A percentile compares a stretch with the other conserved stretches of the same genome.
Evolutionary conservation across 306 rosid genomes (phyloP).

Genomic region (Nissolia schottii): DNA sequence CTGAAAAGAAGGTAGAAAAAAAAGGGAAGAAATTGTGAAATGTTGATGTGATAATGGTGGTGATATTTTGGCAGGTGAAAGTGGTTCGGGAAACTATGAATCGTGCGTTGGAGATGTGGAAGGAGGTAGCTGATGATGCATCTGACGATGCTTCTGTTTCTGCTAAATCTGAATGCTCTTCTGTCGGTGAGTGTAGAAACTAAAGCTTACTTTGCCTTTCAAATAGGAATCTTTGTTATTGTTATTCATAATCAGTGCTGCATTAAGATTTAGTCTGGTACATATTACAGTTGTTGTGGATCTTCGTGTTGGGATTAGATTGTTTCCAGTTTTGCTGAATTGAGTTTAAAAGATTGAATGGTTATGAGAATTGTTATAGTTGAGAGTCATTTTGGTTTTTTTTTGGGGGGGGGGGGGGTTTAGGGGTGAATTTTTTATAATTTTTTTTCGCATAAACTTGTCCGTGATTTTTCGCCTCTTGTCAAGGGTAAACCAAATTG

Average conservation of each 20-base stretch:
- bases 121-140: slow-evolving; percentile 45
- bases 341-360: not conserved
- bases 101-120: slow-evolving; percentile 74
- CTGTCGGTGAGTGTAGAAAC: slow-evolving; percentile 48
- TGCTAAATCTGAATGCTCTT: slow-evolving; percentile 42
- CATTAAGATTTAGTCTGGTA: not conserved
- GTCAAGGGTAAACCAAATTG: not conserved
- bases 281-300: not conserved
- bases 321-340: slow-evolving; percentile 1
- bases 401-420: not conserved
- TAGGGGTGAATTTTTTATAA: not conserved
- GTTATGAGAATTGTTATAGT: not conserved
- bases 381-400: not conserved
- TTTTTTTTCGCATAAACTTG: not conserved
- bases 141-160: slow-evolving; percentile 39
- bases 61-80: slow-evolving; percentile 60
- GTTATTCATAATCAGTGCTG: not conserved
- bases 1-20: not conserved
- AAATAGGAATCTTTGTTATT: not conserved
- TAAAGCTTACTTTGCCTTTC: not conserved
- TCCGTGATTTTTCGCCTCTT: not conserved
- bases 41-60: not conserved
- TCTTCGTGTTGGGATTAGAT: slow-evolving; percentile 1
- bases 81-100: slow-evolving; percentile 90
- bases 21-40: not conserved